Evolutionary conservation across 768 basidiomycete genomes (phyloP), one percentile per base, ranked within the genome.

Genomic region (Hericium coralloides): DNA sequence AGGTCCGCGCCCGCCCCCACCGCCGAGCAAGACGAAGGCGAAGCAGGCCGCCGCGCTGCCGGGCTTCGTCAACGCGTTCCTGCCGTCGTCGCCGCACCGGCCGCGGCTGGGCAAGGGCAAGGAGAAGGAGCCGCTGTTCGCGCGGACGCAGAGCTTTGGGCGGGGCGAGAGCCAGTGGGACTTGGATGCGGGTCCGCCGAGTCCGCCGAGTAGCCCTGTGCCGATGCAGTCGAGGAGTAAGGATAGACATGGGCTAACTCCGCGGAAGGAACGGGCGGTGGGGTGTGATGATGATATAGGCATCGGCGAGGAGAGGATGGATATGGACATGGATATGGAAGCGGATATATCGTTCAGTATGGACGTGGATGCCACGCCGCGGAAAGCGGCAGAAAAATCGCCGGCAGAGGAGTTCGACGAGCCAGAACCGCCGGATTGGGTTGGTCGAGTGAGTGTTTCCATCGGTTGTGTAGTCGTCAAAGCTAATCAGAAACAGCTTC

Each of bases 31-130:
- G 22, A 41, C 17, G 22, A 14, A 38, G n/a, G 25, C 26, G 14
- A 60, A 58, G 55, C n/a, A 25, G 39, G 43, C 15, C 12, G 49
- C 45, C 17, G 31, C 17, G 3, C 57, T 43, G n/a, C 57, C 60
- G 6, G 62, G 62, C 7, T 63, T 63, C 38, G 57, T 61, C 12
- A 63, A 63, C n/a, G 48, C 52, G 2, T 63, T 63, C 38, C 48
- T 22, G 17, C 9, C 52, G 2, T 36, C 57, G 8, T 38, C 43
- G 4, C 45, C 36, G 25, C 52, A 52, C n/a, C 50, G 8, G 31
- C 15, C 14, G 43, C 23, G 37, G n/a, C 37, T 56, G 43, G 26
- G 17, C 18, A 58, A 58, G 45, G 61, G 52, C 23, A 55, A 53
- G 25, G 52, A 18, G 31, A 37, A 31, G 17, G 15, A 39, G 31